phyloP scores from a whole-genome alignment of 257 asterid species.

The Nicotiana tabacum region DNA sequence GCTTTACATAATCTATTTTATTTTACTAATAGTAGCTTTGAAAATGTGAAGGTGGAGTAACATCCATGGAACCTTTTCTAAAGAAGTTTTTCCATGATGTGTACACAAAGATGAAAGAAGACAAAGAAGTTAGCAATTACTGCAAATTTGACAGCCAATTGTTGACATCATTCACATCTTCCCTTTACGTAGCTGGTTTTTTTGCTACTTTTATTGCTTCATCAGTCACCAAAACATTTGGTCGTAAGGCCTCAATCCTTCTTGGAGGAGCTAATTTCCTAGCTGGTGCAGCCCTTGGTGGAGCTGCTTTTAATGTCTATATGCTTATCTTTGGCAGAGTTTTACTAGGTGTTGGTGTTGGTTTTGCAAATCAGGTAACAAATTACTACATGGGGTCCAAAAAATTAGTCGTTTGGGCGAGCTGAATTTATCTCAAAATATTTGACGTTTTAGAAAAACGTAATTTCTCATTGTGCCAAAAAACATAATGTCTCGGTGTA shows the following conservation, averaged over 20 bases:
- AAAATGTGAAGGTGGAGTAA: conserved; percentile 65
- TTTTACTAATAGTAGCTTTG: background rate
- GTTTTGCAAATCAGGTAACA: conserved; percentile 72
- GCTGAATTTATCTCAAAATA: no score
- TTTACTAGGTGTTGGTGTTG: conserved; percentile 72
- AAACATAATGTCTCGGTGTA: background rate
- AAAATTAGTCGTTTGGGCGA: no score
- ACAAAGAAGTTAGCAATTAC: conserved; percentile 55
- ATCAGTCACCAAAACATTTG: conserved; percentile 38
- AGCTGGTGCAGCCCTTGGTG: conserved; percentile 65
- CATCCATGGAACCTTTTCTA: conserved; percentile 75
- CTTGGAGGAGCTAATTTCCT: conserved; percentile 65
- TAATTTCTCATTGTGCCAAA: background rate
- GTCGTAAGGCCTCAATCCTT: conserved; percentile 59
- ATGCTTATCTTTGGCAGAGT: conserved; percentile 71
- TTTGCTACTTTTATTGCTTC: conserved; percentile 68
- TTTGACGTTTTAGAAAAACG: no score
- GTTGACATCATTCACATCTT: conserved; percentile 67
- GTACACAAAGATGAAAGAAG: conserved; percentile 49
- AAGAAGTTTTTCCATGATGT: conserved; percentile 57
- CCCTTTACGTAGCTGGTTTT: conserved; percentile 70
- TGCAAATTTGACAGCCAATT: conserved; percentile 73
- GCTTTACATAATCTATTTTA: background rate
- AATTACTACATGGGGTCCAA: no score
- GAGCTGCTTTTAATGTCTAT: conserved; percentile 50